Conservation (phyloP, 345 rosid genomes). For the Trapa bicornis region DNA sequence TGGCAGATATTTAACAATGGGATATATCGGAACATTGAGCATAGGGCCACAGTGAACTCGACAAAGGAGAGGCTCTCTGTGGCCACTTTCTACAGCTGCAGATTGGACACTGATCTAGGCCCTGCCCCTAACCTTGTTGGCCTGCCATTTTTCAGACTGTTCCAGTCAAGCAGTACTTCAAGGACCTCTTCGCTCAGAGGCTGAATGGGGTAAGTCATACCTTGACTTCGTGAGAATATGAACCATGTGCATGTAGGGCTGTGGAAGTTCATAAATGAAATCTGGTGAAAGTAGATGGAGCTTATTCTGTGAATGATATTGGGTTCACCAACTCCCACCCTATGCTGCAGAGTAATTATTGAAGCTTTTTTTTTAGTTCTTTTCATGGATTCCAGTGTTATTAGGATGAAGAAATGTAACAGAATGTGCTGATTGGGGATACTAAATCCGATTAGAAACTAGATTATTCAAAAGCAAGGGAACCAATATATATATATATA, state of each 20-base stretch:
- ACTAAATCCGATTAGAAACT: background rate
- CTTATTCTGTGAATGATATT: background rate
- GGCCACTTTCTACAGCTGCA: slow-evolving; percentile 11
- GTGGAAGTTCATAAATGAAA: background rate
- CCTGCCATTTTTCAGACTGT: slow-evolving; percentile 3
- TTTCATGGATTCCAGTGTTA: background rate
- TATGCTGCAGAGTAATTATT: background rate
- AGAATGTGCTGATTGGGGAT: background rate
- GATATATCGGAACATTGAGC: slow-evolving; percentile 11
- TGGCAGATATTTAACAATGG: slow-evolving; percentile 12
- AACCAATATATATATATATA: background rate
- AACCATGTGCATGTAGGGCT: background rate
- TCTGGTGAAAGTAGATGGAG: background rate
- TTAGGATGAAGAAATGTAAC: background rate
- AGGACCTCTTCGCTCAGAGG: slow-evolving; percentile 8
- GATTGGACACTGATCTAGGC: slow-evolving; percentile 6
- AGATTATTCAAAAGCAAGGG: background rate
- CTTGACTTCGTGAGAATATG: slow-evolving; percentile 8
- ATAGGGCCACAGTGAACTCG: slow-evolving; percentile 13
- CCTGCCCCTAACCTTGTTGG: slow-evolving; percentile 9
- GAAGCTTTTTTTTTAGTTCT: background rate
- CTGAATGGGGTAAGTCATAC: slow-evolving; percentile 5
- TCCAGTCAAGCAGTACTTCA: slow-evolving; percentile 8
- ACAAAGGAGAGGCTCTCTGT: slow-evolving; percentile 12
- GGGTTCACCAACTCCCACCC: background rate